Percentiles rank a stretch among this genome's conserved stretches.
These are phyloP conservation scores for Punctularia strigosozonata DNA, from an alignment of 768 basidiomycete species.

Conservation along the genomic window DNA sequence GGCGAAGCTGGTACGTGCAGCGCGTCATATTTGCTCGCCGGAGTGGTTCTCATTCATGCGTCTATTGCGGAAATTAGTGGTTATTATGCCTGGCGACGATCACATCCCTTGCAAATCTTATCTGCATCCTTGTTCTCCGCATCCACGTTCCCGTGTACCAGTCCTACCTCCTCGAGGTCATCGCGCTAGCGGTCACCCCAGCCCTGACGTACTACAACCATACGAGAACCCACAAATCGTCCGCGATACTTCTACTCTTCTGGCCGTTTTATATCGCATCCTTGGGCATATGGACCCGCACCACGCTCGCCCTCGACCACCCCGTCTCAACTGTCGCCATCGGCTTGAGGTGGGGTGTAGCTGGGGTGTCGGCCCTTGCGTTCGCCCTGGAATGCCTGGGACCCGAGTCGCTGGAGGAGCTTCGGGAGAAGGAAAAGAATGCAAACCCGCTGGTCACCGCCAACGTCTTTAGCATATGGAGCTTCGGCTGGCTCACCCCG, in stretches of 20 bases:
- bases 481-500: conserved; percentile 80
- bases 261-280: conserved; percentile 59
- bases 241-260: conserved; percentile 64
- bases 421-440: conserved; percentile 22
- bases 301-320: conserved; percentile 24
- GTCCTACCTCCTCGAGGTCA: conserved; percentile 45
- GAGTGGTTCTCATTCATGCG: too few relatives aligned
- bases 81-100: too few relatives aligned
- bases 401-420: conserved; percentile 34
- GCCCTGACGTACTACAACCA: conserved; percentile 58
- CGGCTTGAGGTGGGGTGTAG: conserved; percentile 30
- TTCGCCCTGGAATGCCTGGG: conserved; percentile 63
- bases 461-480: conserved; percentile 73
- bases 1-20: conserved; percentile 52
- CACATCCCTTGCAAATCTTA: conserved; percentile 35
- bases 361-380: conserved; percentile 34
- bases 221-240: conserved; percentile 56
- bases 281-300: conserved; percentile 48
- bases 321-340: conserved; percentile 25
- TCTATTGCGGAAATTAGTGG: too few relatives aligned
- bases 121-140: conserved; percentile 23
- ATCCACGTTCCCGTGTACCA: conserved; percentile 32
- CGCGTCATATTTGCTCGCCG: too few relatives aligned
- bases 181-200: conserved; percentile 36
- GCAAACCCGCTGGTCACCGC: conserved; percentile 69